Percentiles rank a stretch among this genome's conserved stretches.
phyloP scores from a whole-genome alignment of 2,329 filamentous ascomycete species.

The Arthrocladium fulminans region DNA sequence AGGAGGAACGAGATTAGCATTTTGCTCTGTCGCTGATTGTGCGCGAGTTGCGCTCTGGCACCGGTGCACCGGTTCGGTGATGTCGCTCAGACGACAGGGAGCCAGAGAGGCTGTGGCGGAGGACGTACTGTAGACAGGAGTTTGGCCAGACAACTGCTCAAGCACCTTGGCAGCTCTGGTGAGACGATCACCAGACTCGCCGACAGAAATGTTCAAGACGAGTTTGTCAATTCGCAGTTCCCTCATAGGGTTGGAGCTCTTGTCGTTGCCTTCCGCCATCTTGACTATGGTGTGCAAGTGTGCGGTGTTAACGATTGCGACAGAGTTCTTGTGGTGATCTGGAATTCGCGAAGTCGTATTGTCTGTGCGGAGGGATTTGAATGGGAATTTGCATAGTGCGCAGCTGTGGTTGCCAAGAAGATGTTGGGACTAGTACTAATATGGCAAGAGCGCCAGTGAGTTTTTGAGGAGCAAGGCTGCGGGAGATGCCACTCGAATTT shows the following conservation, averaged over 20 bases:
- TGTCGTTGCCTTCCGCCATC: constrained; percentile 61
- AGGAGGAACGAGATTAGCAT: too few species aligned
- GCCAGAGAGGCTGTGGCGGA: too few species aligned
- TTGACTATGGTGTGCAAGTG: constrained; percentile 15
- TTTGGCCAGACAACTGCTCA: constrained; percentile 99
- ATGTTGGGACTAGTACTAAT: not conserved
- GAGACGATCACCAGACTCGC: constrained; percentile 99
- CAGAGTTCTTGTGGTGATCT: constrained; percentile 14
- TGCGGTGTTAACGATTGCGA: constrained; percentile 25
- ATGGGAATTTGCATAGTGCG: constrained; percentile 3
- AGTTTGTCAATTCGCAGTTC: constrained; percentile 99
- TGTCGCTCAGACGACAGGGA: too few species aligned
- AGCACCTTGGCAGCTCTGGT: constrained; percentile 99
- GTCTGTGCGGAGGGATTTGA: not conserved
- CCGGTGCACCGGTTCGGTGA: too few species aligned
- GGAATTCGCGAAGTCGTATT: not conserved
- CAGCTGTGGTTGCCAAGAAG: constrained; percentile 5
- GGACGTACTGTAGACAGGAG: constrained; percentile 91
- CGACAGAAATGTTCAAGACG: constrained; percentile 98
- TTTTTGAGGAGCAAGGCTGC: constrained; percentile 4
- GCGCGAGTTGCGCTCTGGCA: too few species aligned
- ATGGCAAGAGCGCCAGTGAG: not conserved
- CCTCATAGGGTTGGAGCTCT: constrained; percentile 96
- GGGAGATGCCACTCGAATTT: not conserved
- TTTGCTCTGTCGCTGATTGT: too few species aligned